phyloP scores from a whole-genome alignment of 441 rosid species.

The Syzygium syzygioides region DNA sequence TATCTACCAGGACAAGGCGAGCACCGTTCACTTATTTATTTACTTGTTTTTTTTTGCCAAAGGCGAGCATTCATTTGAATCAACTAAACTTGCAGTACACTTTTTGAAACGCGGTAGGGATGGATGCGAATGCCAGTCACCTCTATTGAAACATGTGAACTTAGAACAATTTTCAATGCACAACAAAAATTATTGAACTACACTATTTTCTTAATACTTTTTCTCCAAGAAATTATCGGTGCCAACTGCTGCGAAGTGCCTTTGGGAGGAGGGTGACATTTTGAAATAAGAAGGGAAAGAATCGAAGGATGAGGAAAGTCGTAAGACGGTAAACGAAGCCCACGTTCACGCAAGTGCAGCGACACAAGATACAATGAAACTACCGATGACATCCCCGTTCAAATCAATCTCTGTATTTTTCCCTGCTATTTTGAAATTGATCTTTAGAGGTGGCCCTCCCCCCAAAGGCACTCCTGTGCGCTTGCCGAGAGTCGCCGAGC shows the following conservation, averaged over 20 bases:
- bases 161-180: too few species aligned
- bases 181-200: too few species aligned
- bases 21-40: not conserved
- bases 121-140: not conserved
- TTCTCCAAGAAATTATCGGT: not conserved
- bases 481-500: too few species aligned
- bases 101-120: not conserved
- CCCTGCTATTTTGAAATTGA: not conserved
- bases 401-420: not conserved
- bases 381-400: not conserved
- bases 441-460: not conserved
- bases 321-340: not conserved
- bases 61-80: not conserved
- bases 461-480: not conserved
- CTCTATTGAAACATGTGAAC: not conserved
- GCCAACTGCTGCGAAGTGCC: not conserved
- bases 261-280: not conserved
- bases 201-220: not conserved
- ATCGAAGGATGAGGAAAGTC: not conserved
- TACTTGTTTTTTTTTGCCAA: not conserved
- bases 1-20: not conserved
- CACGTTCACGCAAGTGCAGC: not conserved
- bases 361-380: not conserved
- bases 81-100: not conserved
- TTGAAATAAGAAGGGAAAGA: not conserved